Evolutionary conservation across 306 rosid genomes (phyloP), one percentile per base, ranked within the genome.

Genomic region (Quercus agrifolia): DNA sequence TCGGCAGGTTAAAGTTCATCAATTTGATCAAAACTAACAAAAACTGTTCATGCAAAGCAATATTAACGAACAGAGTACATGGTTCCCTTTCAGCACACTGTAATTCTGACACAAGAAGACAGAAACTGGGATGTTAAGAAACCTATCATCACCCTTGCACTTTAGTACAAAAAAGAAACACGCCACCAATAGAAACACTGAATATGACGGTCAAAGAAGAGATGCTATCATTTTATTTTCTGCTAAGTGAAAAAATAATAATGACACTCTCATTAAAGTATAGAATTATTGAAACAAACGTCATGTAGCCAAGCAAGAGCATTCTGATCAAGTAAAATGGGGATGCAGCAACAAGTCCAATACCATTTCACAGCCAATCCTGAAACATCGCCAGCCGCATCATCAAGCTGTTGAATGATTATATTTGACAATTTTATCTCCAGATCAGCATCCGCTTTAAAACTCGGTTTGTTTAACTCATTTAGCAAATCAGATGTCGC

Each of bases 321-420:
- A 71, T 23, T 64, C 23, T 15, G 28, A 20, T 35, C 41, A 58
- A 0, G 19, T 14, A 63, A 30, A 79, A 54, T 19, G 44, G 51
- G 70, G 31, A 52, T 41, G n/a, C 27, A 46, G 6, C 30, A 33
- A 62, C 31, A 38, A 64, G 59, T 5, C 5, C 4, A 71, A 66
- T 87, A 94, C 98, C 98, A 94, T 83, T 94, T 94, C 25, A 94
- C 98, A 66, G 98, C 98, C 64, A 94, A 85, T 23, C 93, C 97
- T 73, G 98, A 94, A 55, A 94, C 96, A 83, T 94, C 98, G 2
- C 98, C 97, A 19, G 98, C 97, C 56, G 90, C 97, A 82, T 92
- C 98, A 67, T 92, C 98, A 49, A 94, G 98, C 78, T 94, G 98
- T 80, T 91, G 98, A 56, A 94, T 88, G 84, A 94, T 89, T 81